Percentiles rank a stretch among this genome's conserved stretches.
Conservation (phyloP, 2,329 filamentous ascomycete species). For the Clonostachys rhizophaga region DNA sequence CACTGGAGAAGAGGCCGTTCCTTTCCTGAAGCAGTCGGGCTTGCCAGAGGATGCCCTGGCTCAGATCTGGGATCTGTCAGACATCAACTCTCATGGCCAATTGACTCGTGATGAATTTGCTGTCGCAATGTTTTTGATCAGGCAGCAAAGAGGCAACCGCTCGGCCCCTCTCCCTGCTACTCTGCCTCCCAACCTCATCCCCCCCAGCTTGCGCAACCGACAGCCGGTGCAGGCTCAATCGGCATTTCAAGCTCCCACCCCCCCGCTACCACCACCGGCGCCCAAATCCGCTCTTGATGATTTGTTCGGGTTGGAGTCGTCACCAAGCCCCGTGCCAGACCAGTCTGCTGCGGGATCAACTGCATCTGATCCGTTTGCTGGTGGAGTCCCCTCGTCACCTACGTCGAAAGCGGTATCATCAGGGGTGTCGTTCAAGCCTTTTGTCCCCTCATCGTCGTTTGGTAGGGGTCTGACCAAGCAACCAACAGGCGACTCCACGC, state of each 20-base stretch:
- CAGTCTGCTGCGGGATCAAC: constrained; percentile 71
- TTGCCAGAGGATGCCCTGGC: constrained; percentile 85
- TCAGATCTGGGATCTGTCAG: constrained; percentile 94
- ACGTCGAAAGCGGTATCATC: constrained; percentile 38
- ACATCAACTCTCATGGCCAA: constrained; percentile 85
- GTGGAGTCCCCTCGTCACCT: constrained; percentile 50
- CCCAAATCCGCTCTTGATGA: constrained; percentile 87
- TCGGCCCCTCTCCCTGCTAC: constrained; percentile 61
- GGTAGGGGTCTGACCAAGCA: constrained; percentile 77
- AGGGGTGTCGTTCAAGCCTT: constrained; percentile 71
- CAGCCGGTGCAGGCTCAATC: constrained; percentile 31
- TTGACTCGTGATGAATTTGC: constrained; percentile 89
- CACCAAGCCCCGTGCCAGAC: constrained; percentile 17
- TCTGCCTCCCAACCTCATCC: constrained; percentile 78
- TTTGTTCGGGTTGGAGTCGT: constrained; percentile 84
- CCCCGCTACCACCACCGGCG: constrained; percentile 28
- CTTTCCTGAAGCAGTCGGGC: constrained; percentile 89
- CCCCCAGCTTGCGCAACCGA: constrained; percentile 75
- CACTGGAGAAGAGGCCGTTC: constrained; percentile 89
- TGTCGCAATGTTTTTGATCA: constrained; percentile 94
- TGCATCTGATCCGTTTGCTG: constrained; percentile 58
- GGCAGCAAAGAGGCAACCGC: constrained; percentile 75
- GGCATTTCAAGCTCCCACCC: constrained; percentile 43
- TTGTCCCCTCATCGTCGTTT: constrained; percentile 88
- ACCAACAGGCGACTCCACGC: constrained; percentile 59